A percentile compares a stretch with the other conserved stretches of the same genome.
Evolutionary conservation across 2,329 filamentous ascomycete genomes (phyloP).

Genomic region (Chrysoporthe cubensis): DNA sequence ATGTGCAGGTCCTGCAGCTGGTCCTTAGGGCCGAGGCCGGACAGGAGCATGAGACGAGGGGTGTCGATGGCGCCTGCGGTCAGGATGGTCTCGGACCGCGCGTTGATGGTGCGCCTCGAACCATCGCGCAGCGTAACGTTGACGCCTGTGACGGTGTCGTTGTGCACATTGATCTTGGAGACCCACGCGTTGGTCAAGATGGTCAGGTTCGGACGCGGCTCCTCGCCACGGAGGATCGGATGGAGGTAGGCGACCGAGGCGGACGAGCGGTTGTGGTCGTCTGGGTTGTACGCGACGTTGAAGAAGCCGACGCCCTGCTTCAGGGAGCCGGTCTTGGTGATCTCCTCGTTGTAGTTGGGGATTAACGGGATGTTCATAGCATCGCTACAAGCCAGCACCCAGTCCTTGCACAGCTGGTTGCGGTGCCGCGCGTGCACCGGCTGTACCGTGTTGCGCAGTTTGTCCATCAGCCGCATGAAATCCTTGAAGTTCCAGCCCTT

Average conservation of each 20-base stretch:
- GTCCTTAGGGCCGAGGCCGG: slow-evolving; percentile 58
- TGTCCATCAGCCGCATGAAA: slow-evolving; percentile 80
- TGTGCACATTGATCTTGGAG: slow-evolving; percentile 74
- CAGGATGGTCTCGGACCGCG: slow-evolving; percentile 77
- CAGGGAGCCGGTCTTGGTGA: slow-evolving; percentile 72
- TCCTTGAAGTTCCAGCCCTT: slow-evolving; percentile 86
- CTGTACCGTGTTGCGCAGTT: slow-evolving; percentile 86
- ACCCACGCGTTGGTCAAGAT: slow-evolving; percentile 89
- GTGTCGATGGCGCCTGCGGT: slow-evolving; percentile 83
- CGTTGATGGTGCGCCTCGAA: slow-evolving; percentile 58
- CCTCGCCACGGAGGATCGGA: slow-evolving; percentile 81
- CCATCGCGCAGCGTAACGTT: slow-evolving; percentile 64
- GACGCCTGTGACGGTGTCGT: slow-evolving; percentile 73
- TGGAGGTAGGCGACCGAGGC: slow-evolving; percentile 93
- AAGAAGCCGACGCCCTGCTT: slow-evolving; percentile 85
- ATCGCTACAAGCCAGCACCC: slow-evolving; percentile 78
- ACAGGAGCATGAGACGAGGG: slow-evolving; percentile 66
- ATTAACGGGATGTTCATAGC: slow-evolving; percentile 82
- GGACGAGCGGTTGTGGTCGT: slow-evolving; percentile 81
- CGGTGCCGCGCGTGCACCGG: slow-evolving; percentile 83
- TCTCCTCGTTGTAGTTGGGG: slow-evolving; percentile 85
- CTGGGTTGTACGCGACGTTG: slow-evolving; percentile 88
- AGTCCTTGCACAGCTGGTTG: slow-evolving; percentile 91
- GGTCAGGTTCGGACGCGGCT: slow-evolving; percentile 82
- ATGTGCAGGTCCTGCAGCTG: slow-evolving; percentile 60